phyloP scores from a whole-genome alignment of 208 protist genomes.

The Acanthamoeba royreba region DNA sequence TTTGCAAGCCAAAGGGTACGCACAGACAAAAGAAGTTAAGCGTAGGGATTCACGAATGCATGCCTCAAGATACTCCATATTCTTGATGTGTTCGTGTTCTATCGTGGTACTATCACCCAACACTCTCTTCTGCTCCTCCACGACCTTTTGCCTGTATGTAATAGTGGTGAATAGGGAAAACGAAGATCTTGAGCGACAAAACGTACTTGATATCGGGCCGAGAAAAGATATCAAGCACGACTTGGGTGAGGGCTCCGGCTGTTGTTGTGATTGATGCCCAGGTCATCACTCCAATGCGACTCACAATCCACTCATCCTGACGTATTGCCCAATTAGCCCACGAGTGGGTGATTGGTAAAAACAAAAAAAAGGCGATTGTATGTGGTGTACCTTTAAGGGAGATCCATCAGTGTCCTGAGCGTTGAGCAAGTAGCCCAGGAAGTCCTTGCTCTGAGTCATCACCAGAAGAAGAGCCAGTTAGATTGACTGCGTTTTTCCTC shows the following conservation, averaged over 20 bases:
- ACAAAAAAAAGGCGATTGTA: too few relatives aligned
- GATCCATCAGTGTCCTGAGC: not conserved
- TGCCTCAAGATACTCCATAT: not conserved
- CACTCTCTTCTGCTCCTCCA: not conserved
- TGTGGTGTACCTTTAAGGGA: not conserved
- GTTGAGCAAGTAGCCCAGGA: not conserved
- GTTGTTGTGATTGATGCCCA: not conserved
- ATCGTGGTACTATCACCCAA: not conserved
- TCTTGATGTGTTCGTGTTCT: not conserved
- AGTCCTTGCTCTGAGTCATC: not conserved
- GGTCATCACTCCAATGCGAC: not conserved
- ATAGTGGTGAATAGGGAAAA: too few relatives aligned
- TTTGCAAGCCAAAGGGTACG: not conserved
- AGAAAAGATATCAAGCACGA: not conserved
- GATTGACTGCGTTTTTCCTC: too few relatives aligned
- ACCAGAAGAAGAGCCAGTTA: not conserved
- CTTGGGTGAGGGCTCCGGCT: not conserved
- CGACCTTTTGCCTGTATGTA: not conserved
- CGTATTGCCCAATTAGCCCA: too few relatives aligned
- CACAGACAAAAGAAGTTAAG: not conserved
- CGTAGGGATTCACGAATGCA: not conserved
- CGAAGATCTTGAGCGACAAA: not conserved
- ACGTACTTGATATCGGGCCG: not conserved
- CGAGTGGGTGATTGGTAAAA: too few relatives aligned
- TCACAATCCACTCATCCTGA: slow-evolving; percentile 10